phyloP scores from a whole-genome alignment of 2,329 filamentous ascomycete species.

The Nigrospora osmanthi region DNA sequence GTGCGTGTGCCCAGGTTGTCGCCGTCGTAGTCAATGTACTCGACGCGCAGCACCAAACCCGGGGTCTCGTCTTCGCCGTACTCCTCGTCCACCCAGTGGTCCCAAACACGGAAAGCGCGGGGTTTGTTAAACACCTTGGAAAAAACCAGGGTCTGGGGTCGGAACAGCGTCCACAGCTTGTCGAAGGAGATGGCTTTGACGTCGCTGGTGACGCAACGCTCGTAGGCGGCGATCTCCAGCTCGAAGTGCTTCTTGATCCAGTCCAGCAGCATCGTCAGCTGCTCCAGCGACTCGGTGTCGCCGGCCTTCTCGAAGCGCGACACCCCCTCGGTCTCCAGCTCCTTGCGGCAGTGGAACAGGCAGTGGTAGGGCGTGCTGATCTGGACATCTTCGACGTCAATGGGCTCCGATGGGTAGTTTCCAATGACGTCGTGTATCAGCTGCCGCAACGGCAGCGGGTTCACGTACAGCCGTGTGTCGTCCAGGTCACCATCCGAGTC shows the following conservation, averaged over 20 bases:
- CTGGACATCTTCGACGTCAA: constrained; percentile 13
- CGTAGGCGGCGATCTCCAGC: constrained; percentile 15
- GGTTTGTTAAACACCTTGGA: constrained; percentile 13
- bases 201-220: constrained; percentile 13
- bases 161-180: constrained; percentile 21
- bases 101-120: constrained; percentile 18
- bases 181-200: constrained; percentile 17
- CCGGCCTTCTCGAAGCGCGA: constrained; percentile 14
- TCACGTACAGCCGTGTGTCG: constrained; percentile 18
- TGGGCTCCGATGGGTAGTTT: constrained; percentile 10
- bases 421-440: constrained; percentile 19
- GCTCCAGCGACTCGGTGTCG: constrained; percentile 14
- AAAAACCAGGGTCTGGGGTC: constrained; percentile 17
- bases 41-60: constrained; percentile 13
- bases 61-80: constrained; percentile 15
- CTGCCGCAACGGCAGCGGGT: constrained; percentile 17
- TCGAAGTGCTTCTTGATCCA: constrained; percentile 26
- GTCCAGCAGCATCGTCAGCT: constrained; percentile 16
- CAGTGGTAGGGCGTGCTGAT: constrained; percentile 15
- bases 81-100: constrained; percentile 9
- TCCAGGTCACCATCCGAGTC: constrained; percentile 10
- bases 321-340: constrained; percentile 15
- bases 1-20: constrained; percentile 19
- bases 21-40: constrained; percentile 27
- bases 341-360: constrained; percentile 17